Conservation (phyloP, 495 filamentous ascomycete genomes). For the Aspergillus bridgeri region DNA sequence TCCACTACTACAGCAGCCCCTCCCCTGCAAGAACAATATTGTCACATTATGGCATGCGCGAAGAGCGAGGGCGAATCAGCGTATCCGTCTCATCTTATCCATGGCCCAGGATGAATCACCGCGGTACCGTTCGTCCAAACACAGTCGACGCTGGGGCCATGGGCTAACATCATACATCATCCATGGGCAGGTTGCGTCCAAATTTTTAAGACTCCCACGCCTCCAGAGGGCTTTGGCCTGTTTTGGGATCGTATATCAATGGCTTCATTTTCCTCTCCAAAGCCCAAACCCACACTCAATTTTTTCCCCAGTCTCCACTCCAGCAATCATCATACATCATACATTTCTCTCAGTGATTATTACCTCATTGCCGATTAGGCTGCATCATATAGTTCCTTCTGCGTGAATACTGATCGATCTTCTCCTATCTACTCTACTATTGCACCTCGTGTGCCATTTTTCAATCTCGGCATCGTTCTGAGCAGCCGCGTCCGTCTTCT, state of each 20-base stretch:
- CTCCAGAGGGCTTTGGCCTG: slow-evolving; percentile 9
- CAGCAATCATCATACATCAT: neutral
- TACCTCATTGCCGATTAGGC: neutral
- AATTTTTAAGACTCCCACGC: slow-evolving; percentile 10
- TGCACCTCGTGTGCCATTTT: neutral
- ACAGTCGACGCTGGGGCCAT: slow-evolving; percentile 18
- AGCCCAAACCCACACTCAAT: neutral
- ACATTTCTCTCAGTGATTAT: neutral
- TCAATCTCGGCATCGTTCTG: neutral
- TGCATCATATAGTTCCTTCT: neutral
- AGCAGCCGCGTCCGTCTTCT: neutral
- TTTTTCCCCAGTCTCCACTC: neutral
- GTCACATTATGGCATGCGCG: neutral
- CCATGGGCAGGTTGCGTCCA: slow-evolving; percentile 1
- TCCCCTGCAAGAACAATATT: no score
- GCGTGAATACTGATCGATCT: neutral
- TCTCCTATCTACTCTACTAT: neutral
- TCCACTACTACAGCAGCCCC: no score
- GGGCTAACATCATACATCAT: slow-evolving; percentile 12
- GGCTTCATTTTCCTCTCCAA: neutral
- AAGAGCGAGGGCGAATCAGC: neutral
- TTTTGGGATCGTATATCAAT: neutral
- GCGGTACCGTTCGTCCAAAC: neutral
- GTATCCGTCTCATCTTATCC: neutral
- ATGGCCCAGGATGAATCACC: neutral